Percentiles rank a stretch among this genome's conserved stretches.
These are phyloP conservation scores for Neurospora crassa DNA, from an alignment of 2,329 filamentous ascomycete genomes.

Conservation along the genomic window DNA sequence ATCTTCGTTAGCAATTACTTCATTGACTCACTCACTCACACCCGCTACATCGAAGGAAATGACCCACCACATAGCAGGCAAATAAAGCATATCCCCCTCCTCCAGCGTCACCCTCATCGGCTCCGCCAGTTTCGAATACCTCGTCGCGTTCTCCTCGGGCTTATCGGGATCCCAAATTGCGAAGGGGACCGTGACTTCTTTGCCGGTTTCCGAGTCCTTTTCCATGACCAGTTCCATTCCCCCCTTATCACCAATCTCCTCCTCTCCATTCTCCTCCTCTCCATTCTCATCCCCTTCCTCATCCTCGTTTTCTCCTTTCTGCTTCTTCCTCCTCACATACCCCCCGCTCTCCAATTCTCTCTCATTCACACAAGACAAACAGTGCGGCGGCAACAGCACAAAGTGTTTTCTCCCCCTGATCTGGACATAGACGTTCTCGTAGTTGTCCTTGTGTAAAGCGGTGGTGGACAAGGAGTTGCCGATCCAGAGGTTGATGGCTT, in stretches of 20 bases:
- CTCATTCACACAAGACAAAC: slow-evolving; percentile 61
- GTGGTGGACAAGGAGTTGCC: slow-evolving; percentile 63
- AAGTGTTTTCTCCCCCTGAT: slow-evolving; percentile 66
- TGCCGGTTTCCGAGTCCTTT: slow-evolving; percentile 21
- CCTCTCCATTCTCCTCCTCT: too few relatives aligned
- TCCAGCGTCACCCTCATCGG: slow-evolving; percentile 60
- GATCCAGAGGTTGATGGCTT: slow-evolving; percentile 78
- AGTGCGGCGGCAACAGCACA: slow-evolving; percentile 61
- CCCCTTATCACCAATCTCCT: neutral
- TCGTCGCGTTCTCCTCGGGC: slow-evolving; percentile 38
- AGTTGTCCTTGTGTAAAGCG: slow-evolving; percentile 71
- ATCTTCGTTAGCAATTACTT: neutral
- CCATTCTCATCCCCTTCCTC: slow-evolving; percentile 20
- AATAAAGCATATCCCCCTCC: slow-evolving; percentile 71
- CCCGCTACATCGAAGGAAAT: too few relatives aligned
- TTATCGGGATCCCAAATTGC: slow-evolving; percentile 66
- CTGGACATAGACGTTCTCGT: slow-evolving; percentile 79
- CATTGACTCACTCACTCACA: neutral
- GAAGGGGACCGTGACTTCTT: slow-evolving; percentile 44
- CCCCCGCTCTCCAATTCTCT: slow-evolving; percentile 43
- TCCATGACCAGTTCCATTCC: slow-evolving; percentile 21
- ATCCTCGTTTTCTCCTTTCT: slow-evolving; percentile 10
- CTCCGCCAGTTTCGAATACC: slow-evolving; percentile 48
- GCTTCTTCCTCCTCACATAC: slow-evolving; percentile 36
- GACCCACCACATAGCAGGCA: slow-evolving; percentile 67